Base-by-base conservation (phyloP, 129 eudicot species). In the Helianthus tuberosus region DNA sequence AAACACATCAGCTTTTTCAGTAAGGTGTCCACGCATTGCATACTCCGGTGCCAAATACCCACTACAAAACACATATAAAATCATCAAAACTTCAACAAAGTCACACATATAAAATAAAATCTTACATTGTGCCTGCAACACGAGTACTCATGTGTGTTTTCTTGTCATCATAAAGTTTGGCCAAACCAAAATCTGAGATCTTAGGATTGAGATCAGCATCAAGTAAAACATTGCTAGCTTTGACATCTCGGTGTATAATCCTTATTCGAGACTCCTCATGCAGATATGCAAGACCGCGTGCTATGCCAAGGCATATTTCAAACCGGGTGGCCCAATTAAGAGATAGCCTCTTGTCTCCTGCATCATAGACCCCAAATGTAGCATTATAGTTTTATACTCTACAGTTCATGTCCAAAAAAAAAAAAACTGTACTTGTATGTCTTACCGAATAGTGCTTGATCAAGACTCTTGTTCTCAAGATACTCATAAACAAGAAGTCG, bases 31-130 rank as follows among this genome's bases (percentile, higher is more conserved):
- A 3, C 96, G 88, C 96, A 93, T 80, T 41, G 98, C 98, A 78
- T 92, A 92, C 82, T 92, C 98, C 0, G 94, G 96, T 46, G 96
- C 96, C 51, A 92, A 90, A 81, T 93, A 93, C 46, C 96, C 96
- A n/a, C 96, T 89, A 41, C 82, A 75, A 14, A n/a, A 43, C n/a
- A 55, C 11, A 14, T 2, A 73, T 41, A 41, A 41, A 41, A 41
- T 41, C 46, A 60, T 25, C 15, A 43, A 11, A 13, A 58, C 58
- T 43, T 72, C 52, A 59, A 27, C 23, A 50, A 7, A 41, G 46
- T 41, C 46, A 41, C 46, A 41, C 46, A 41, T 1, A 41, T 6
- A 5, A 41, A 1, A 41, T 41, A 41, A 41, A 41, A 76, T 66
- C 94, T 67, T 82, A 93, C 98, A 85, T 79, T 59, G 98, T 93